Evolutionary conservation across 2,329 filamentous ascomycete genomes (phyloP).

Genomic region (Dactylonectria estremocensis): DNA sequence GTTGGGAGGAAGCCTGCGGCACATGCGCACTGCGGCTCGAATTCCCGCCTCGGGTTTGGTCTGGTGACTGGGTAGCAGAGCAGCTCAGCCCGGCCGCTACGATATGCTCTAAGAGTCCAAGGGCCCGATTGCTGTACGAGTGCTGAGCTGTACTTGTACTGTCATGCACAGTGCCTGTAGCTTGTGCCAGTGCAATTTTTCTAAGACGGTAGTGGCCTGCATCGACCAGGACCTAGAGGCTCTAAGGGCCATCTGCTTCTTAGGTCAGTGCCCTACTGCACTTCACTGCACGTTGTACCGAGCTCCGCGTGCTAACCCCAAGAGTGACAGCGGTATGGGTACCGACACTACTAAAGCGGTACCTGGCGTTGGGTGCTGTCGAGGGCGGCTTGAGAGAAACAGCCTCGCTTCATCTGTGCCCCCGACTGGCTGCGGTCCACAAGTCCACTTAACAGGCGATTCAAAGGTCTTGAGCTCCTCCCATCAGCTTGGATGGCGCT

Average conservation of each 20-base stretch:
- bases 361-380: background rate
- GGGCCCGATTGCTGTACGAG: background rate
- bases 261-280: background rate
- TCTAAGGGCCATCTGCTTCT: background rate
- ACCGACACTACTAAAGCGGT: background rate
- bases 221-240: background rate
- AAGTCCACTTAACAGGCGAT: constrained; percentile 20
- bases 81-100: background rate
- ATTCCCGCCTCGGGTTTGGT: constrained; percentile 18
- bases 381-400: background rate
- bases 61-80: constrained; percentile 13
- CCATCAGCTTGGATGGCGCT: background rate
- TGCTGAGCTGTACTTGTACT: no score
- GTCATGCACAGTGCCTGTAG: background rate
- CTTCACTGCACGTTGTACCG: background rate
- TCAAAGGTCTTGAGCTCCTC: constrained; percentile 6
- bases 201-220: background rate
- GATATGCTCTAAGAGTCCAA: background rate
- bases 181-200: background rate
- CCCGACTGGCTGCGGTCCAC: constrained; percentile 17
- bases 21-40: constrained; percentile 6
- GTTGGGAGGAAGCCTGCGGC: background rate
- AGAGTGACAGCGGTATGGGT: background rate
- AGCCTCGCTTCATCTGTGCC: background rate
- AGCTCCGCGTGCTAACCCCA: background rate